Evolutionary conservation across 306 rosid species (phyloP), one percentile per base, ranked within the genome.

Genomic region (Malus asiatica): DNA sequence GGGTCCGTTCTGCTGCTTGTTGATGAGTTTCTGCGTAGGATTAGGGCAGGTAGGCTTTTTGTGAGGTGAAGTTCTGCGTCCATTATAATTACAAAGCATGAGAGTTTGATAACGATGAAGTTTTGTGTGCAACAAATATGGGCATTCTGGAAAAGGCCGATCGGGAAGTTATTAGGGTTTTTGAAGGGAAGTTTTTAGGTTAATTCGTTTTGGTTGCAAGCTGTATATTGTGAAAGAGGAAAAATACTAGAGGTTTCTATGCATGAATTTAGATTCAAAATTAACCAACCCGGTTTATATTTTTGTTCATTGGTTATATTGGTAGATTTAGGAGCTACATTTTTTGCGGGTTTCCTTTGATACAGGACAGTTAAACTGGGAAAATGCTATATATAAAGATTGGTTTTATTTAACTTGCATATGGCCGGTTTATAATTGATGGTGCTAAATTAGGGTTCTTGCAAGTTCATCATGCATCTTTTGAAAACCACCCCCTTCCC

Each of bases 51-150:
- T 32, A 57, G 0, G 69, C 55, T 78, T 8, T 20, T 68, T 38
- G 62, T 25, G 75, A 66, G 84, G 64, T 70, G 83, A 44, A 74
- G 74, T 18, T 84, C 84, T 69, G 68, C 15, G 38, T 72, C 90
- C 93, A 85, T 86, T 77, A 15, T 75, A 48, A 51, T 51, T 74
- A 77, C 46, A 44, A 71, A 63, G 52, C 79, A 66, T 62, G 62
- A 52, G 66, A 73, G 75, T 33, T 20, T 77, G 68, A 59, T 68
- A 40, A 64, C 35, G 68, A 15, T 16, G 68, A 22, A 25, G 16
- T 32, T 64, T 75, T 78, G 72, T 62, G 35, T 8, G 27, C 29
- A 27, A 62, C 30, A 66, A 66, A 70, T 66, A 63, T 53, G 68
- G 59, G 68, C 81, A 83, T 80, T 64, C 29, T 52, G 66, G 70